Evolutionary conservation across 1,139 yeast species (phyloP), one percentile per base, ranked within the genome.

Genomic region (Yamadazyma atlantica): DNA sequence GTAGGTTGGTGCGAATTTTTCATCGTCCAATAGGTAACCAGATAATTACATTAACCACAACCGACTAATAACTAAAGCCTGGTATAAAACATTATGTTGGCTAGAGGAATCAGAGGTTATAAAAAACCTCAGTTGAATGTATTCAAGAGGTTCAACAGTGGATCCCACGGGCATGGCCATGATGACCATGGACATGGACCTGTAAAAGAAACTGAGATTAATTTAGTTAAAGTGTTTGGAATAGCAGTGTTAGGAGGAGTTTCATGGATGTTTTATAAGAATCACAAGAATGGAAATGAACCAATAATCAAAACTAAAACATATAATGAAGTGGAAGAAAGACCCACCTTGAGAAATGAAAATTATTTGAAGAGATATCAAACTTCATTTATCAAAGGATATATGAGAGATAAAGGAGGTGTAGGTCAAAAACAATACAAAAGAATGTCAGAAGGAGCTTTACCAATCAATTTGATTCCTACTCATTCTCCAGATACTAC

Each of bases 351-450:
- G 49, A 64, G 76, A 60, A 63, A 58, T 44, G 71, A 65, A 43
- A 62, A 58, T 45, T 66, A 60, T 53, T 55, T 58, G 38, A 63
- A 61, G 44, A 61, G 68, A 50, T 69, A 69, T 57, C 66, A 69
- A 50, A 53, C 64, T 12, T 69, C 74, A 13, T 69, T 69, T 52
- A 58, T 69, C 45, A 69, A 67, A 53, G 60, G 60, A n/a, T 65
- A 60, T 44, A 68, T 67, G 37, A 66, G 65, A 54, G 77, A 72
- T 50, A 70, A 68, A 53, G 76, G 76, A 35, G 75, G 76, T 35
- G 58, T 68, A 51, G 75, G 75, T 38, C 73, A 64, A 53, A 65
- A 58, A 46, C 72, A 66, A 46, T 64, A 60, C 49, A 66, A 69
- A 52, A 62, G 66, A 55, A 46, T 54, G 38, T 50, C 57, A 14